Base-by-base conservation (phyloP, 441 rosid genomes). In the Gossypium gossypioides region DNA sequence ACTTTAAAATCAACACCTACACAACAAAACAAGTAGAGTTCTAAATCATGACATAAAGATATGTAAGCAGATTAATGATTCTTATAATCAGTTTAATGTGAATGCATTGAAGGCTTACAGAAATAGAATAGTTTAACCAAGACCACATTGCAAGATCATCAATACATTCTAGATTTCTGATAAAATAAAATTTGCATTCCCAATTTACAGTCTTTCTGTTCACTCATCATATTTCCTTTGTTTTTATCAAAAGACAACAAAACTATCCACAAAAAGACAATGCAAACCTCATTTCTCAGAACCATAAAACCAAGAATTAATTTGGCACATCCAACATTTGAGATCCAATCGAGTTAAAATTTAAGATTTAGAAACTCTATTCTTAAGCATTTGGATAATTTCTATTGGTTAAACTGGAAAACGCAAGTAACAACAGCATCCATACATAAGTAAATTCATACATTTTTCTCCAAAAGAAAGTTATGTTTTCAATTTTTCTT, bases 1-100 rank as follows among this genome's bases (percentile, higher is more conserved):
- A 87, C 87, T 78, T 87, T 87, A 69, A 87, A 87, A 77, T 87
- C 91, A 21, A 87, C 91, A 76, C 91, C 91, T 87, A 57, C 8
- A 37, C 56, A 16, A 25, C 7, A 15, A 66, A 68, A 48, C 46
- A 61, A 34, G 15, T 13, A 32, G 24, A 22, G 44, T 3, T 10
- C 9, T 57, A 56, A 42, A 40, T 64, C 37, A 2, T 37, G n/a
- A 16, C 2, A 40, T 16, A 56, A 40, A 57, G 15, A 42, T 55
- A 16, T 29, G 60, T 32, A 54, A 46, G 22, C 59, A 56, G 60
- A 18, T 29, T 1, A 50, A 22, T 0, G 37, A 15, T 16, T 52
- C 6, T 37, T 1, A 59, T 48, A 10, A 16, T 2, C 22, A 56
- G 15, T 56, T 55, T 21, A 10, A 56, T 56, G 60, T 3, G 60